These are phyloP conservation scores for Acanthamoeba lugdunensis DNA, from an alignment of 208 protist species.

Conservation along the genomic window DNA sequence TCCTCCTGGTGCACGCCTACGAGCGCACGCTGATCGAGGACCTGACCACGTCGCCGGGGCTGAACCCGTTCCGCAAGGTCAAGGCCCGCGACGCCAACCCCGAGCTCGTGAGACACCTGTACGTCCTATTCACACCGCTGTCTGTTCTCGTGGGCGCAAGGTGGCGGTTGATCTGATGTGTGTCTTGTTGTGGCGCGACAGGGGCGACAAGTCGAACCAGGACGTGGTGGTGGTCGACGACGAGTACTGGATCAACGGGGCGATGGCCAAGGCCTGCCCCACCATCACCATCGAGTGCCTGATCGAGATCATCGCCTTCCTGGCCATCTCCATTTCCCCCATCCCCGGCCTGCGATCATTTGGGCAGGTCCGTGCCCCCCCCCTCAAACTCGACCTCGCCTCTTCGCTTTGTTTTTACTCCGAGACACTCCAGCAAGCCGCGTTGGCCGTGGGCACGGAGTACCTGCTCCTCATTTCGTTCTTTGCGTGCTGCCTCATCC, in stretches of 20 bases:
- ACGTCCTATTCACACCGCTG: neutral
- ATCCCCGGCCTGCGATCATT: conserved; percentile 43
- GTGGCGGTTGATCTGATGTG: too few relatives aligned
- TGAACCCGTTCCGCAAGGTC: conserved; percentile 53
- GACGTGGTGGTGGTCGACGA: conserved; percentile 58
- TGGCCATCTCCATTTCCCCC: conserved; percentile 61
- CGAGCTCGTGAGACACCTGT: neutral
- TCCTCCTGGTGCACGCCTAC: conserved; percentile 41
- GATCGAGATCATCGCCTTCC: conserved; percentile 53
- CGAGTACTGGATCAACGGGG: conserved; percentile 61
- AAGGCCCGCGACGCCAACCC: conserved; percentile 27
- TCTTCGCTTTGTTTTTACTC: neutral
- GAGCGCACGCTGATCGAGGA: conserved; percentile 56
- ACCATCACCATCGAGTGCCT: conserved; percentile 61
- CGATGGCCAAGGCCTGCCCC: conserved; percentile 62
- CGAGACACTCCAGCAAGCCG: neutral
- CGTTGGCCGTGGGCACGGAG: conserved; percentile 35
- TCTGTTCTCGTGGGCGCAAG: too few relatives aligned
- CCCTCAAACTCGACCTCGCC: neutral
- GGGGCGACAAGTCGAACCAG: neutral
- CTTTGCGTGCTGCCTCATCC: conserved; percentile 64
- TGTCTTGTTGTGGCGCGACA: too few relatives aligned
- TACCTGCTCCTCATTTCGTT: conserved; percentile 60
- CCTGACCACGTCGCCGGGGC: conserved; percentile 5
- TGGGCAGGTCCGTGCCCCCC: neutral